Evolutionary conservation across 805 yeast genomes (phyloP), one percentile per base, ranked within the genome.

Genomic region (Candida sakaeoensis): DNA sequence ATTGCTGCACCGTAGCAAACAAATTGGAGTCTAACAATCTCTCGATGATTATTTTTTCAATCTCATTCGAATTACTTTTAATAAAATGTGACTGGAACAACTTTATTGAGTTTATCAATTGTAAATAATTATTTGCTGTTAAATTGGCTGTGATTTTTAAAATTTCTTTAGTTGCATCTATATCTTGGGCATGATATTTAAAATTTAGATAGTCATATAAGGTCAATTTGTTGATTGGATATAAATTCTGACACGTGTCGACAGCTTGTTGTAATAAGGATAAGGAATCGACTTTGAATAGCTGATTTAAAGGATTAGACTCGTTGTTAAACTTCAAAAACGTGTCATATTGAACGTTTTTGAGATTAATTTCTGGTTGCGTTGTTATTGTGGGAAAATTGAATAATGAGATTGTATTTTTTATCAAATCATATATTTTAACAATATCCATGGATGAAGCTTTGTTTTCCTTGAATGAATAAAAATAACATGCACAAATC

Each of bases 161-260:
- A 3, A 61, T 55, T 41, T 63, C 71, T 37, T 52, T 51, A 33
- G 55, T 55, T n/a, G 47, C 45, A 30, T 22, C 50, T 22, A 38
- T 42, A 19, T 24, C 39, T 1, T 37, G 10, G 1, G 36, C 8
- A 5, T 53, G 45, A 8, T 53, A 51, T 40, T 58, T 60, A 29
- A 60, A 49, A 10, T 45, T 33, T 31, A 68, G 47, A 40, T 49
- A 68, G 21, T 56, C 53, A 4, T 37, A 38, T n/a, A 68, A 50
- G 1, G 68, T 58, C n/a, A 63, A 50, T 25, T 59, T 61, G 35
- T 59, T 63, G 28, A 61, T 54, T 1, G 70, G 61, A 37, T 56
- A 65, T 16, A 68, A 50, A 30, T 50, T 52, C 28, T 58, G 57
- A 45, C 71, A 66, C 1, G 61, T 57, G 5, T 52, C 48, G 3